Evolutionary conservation across 225 moss, liverwort and hornwort genomes (phyloP), one percentile per base, ranked within the genome.

Genomic region (Takakia lepidozioides): DNA sequence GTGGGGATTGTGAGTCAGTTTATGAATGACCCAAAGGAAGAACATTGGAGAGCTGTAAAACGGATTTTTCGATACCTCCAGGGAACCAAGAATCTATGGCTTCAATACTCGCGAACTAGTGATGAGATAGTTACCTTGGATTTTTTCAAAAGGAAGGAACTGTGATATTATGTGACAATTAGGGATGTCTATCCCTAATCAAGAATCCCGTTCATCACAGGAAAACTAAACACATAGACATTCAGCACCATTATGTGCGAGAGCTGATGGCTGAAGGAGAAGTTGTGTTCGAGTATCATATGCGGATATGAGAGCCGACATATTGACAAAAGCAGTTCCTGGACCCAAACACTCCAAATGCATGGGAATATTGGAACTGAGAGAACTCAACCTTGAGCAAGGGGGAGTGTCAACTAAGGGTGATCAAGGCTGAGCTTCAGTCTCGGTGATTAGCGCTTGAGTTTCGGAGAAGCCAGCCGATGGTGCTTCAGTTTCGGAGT

Each of bases 21-120:
- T 29, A 27, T 30, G 29, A 4, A 51, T 11, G 14, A 13, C 3
- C 26, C 50, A 5, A 11, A 11, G 10, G 16, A 51, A 6, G 27
- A 18, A 9, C 50, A 51, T 30, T 51, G 50, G 50, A n/a, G 15
- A 13, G 50, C 28, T 26, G 8, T 51, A 3, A 29, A 51, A 29
- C 10, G 10, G 10, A 11, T 51, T 4, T 19, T 27, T 4, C 10
- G 50, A 11, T 51, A 51, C 16, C 13, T 51, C 4, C 15, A 51
- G 9, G 28, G 26, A 14, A 51, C 50, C 10, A 19, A 19, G 15
- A n/a, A 29, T 10, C 19, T 10, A 2, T 27, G 50, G 30, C 19
- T 51, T 3, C 10, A 19, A 3, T 51, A 51, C 19, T 10, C 26
- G 13, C 5, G 26, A 7, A n/a, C 39, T 7, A 7, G 39, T 40